Conservation (phyloP, 1,284 basidiomycete species). For the Ustilago crameri region DNA sequence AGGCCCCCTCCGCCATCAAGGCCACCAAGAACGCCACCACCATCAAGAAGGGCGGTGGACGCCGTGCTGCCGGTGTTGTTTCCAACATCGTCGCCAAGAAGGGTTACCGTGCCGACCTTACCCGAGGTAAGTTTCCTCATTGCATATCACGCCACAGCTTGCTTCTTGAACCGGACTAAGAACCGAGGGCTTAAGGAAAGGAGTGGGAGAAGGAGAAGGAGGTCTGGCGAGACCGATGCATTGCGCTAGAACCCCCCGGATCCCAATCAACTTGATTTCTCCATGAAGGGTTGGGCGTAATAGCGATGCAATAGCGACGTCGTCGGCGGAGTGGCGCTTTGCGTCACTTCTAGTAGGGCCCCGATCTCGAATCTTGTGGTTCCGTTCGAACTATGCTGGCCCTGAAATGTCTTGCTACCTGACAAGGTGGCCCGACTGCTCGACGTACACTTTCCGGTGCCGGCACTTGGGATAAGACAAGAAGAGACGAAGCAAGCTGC, state of each 20-base stretch:
- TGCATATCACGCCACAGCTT: not conserved
- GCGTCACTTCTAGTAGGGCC: slow-evolving; percentile 25
- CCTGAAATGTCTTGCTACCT: too few species aligned
- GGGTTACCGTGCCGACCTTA: slow-evolving; percentile 66
- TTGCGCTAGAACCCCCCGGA: slow-evolving; percentile 68
- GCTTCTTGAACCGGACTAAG: not conserved
- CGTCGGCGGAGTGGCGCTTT: slow-evolving; percentile 19
- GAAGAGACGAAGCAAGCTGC: not conserved
- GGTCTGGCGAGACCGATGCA: slow-evolving; percentile 31
- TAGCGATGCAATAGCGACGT: slow-evolving; percentile 62
- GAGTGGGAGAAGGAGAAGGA: too few species aligned
- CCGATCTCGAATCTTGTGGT: slow-evolving; percentile 38
- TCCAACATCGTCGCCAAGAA: slow-evolving; percentile 63
- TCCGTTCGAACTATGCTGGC: too few species aligned
- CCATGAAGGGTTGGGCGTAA: slow-evolving; percentile 67
- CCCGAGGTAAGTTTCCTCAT: slow-evolving; percentile 50
- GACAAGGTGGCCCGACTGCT: slow-evolving; percentile 23
- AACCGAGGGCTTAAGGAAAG: not conserved
- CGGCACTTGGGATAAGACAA: too few species aligned
- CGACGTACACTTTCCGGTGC: slow-evolving; percentile 31
- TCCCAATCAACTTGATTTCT: slow-evolving; percentile 12
- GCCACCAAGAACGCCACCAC: slow-evolving; percentile 38
- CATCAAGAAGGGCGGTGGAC: slow-evolving; percentile 58
- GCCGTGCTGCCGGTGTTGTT: slow-evolving; percentile 61
- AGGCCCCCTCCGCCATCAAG: slow-evolving; percentile 46